phyloP scores from a whole-genome alignment of 495 filamentous ascomycete genomes.

The Wilcoxina mikolae region DNA sequence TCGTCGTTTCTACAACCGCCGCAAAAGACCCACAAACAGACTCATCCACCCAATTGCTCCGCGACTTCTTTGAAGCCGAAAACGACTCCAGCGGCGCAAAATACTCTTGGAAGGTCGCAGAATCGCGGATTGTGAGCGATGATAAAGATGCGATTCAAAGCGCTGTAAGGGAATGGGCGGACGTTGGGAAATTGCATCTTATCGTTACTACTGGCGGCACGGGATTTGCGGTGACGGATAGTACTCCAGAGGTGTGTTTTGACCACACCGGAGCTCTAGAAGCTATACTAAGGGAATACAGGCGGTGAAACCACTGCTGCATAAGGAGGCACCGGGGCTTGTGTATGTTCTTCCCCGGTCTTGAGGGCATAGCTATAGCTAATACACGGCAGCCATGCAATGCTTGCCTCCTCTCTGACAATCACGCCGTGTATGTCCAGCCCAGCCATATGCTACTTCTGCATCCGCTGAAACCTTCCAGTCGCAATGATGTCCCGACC shows the following conservation, averaged over 20 bases:
- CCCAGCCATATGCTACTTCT: not conserved
- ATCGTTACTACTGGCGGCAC: conserved; percentile 85
- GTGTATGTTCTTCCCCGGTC: conserved; percentile 39
- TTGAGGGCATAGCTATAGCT: not conserved
- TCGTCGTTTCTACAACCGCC: conserved; percentile 91
- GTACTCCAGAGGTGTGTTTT: conserved; percentile 67
- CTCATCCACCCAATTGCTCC: conserved; percentile 46
- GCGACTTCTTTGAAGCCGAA: conserved; percentile 49
- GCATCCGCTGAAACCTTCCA: conserved; percentile 28
- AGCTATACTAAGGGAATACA: conserved; percentile 24
- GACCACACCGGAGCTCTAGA: not conserved
- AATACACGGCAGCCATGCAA: conserved; percentile 51
- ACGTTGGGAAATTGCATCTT: conserved; percentile 51
- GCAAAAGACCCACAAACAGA: conserved; percentile 68
- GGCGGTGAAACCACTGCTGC: conserved; percentile 67
- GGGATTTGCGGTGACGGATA: conserved; percentile 78
- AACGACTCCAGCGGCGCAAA: conserved; percentile 30
- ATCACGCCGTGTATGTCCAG: conserved; percentile 70
- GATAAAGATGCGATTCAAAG: conserved; percentile 57
- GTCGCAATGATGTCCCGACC: conserved; percentile 97
- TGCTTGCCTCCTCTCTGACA: conserved; percentile 70
- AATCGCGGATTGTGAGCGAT: conserved; percentile 69
- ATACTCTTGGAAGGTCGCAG: conserved; percentile 50
- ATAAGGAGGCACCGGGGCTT: conserved; percentile 77
- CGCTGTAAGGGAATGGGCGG: conserved; percentile 53